A percentile compares a stretch with the other conserved stretches of the same genome.
phyloP scores from a whole-genome alignment of 768 basidiomycete species.

The Leccinum truebloodii region DNA sequence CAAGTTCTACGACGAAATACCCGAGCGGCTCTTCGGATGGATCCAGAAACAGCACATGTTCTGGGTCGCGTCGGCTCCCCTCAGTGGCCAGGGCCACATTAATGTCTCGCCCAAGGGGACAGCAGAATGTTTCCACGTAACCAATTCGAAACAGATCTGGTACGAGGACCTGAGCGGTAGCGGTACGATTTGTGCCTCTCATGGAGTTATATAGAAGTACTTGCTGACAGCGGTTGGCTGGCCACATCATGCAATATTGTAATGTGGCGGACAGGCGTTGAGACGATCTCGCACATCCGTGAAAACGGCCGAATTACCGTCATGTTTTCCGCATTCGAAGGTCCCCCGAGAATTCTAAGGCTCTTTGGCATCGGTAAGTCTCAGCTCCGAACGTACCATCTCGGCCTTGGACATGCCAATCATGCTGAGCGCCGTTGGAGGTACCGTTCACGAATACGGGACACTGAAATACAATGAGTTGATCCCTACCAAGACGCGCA shows the following conservation, averaged over 20 bases:
- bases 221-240: neutral
- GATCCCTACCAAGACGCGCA: slow-evolving; percentile 47
- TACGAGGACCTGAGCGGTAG: slow-evolving; percentile 75
- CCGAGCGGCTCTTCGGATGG: slow-evolving; percentile 56
- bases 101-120: slow-evolving; percentile 72
- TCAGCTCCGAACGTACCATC: neutral
- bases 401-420: slow-evolving; percentile 6
- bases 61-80: slow-evolving; percentile 70
- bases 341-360: slow-evolving; percentile 56
- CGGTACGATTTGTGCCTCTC: slow-evolving; percentile 41
- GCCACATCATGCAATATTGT: neutral
- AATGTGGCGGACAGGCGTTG: slow-evolving; percentile 40
- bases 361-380: slow-evolving; percentile 56
- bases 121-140: slow-evolving; percentile 60
- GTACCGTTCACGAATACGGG: slow-evolving; percentile 61
- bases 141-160: slow-evolving; percentile 59
- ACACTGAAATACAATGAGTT: slow-evolving; percentile 57
- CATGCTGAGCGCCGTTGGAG: slow-evolving; percentile 32
- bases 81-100: slow-evolving; percentile 55
- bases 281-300: slow-evolving; percentile 59
- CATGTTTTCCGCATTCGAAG: slow-evolving; percentile 62
- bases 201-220: neutral
- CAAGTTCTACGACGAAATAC: slow-evolving; percentile 58
- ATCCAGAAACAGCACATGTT: slow-evolving; percentile 65
- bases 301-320: slow-evolving; percentile 65